Base-by-base conservation (phyloP, 202 grass and related monocot species). In the Carex arenaria region DNA sequence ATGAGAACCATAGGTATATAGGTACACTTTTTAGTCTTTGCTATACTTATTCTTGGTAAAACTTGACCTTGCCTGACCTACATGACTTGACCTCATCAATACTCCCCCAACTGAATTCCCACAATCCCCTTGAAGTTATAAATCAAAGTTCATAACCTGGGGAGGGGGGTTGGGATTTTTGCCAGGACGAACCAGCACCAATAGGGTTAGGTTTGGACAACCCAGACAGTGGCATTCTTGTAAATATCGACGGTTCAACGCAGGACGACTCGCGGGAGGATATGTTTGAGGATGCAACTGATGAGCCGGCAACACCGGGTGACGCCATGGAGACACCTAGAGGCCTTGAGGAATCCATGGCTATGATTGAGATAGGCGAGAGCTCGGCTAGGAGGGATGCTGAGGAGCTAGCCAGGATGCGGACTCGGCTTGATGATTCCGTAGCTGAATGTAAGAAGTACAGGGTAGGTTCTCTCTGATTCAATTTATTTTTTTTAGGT, bases 221-320 rank as follows among this genome's bases (percentile, higher is more conserved):
- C 88, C 86, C 84, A 67, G 89, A 97, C 64, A 72, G 70, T 43
- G 95, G 89, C 61, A 87, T 98, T 85, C 91, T 98, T 60, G 95
- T 98, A 81, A 91, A 87, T 85, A 91, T 91, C 62, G 80, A 87
- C 55, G 80, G 81, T 32, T 87, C 85, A 30, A 87, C 42, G 81
- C 88, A 87, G 88, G 88, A 90, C 74, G 30, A 80, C 20, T 62
- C 67, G 8, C 81, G 68, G 32, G 80, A 79, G 19, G 96, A 98
- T 85, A 93, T 90, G 56, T 98, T 98, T 62, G 96, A 95, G 85
- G 96, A 98, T 81, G 96, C 96, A 20, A 85, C 93, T 2, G 96
- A 98, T 40, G 85, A 93, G 77, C 73, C 77, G 10, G 38, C 23
- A 36, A 22, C 10, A 38, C 74, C 49, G 75, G 72, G 67, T 67